Conservation (phyloP, 345 rosid genomes). For the Pistacia vera region DNA sequence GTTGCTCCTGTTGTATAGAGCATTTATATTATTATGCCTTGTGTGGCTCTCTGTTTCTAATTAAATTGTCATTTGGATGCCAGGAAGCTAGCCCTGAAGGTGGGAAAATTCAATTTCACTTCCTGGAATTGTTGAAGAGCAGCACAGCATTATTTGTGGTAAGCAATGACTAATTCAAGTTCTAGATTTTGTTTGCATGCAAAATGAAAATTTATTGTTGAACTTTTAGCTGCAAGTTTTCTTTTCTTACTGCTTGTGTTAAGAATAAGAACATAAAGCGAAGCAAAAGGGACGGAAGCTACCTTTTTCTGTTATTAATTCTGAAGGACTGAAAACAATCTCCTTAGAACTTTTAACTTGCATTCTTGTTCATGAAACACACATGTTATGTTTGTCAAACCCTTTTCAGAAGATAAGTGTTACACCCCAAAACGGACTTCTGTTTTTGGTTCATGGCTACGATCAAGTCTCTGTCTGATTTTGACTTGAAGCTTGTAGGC, state of each 20-base stretch:
- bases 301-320: neutral
- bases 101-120: conserved; percentile 90
- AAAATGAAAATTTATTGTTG: neutral
- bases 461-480: neutral
- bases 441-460: neutral
- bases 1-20: conserved; percentile 1
- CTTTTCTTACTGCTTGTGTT: neutral
- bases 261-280: neutral
- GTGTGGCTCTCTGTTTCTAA: conserved; percentile 2
- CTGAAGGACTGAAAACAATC: neutral
- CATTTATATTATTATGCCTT: neutral
- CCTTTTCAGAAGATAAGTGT: neutral
- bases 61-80: conserved; percentile 19
- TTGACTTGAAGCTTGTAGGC: neutral
- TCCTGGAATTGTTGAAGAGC: conserved; percentile 88
- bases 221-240: neutral
- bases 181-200: conserved; percentile 6
- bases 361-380: neutral
- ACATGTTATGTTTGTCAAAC: neutral
- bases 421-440: neutral
- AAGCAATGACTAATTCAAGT: conserved; percentile 17
- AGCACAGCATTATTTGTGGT: conserved; percentile 91
- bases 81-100: conserved; percentile 98
- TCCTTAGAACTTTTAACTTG: neutral
- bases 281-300: neutral